Conservation (phyloP, 2,329 filamentous ascomycete genomes). For the Exserohilum turcica region DNA sequence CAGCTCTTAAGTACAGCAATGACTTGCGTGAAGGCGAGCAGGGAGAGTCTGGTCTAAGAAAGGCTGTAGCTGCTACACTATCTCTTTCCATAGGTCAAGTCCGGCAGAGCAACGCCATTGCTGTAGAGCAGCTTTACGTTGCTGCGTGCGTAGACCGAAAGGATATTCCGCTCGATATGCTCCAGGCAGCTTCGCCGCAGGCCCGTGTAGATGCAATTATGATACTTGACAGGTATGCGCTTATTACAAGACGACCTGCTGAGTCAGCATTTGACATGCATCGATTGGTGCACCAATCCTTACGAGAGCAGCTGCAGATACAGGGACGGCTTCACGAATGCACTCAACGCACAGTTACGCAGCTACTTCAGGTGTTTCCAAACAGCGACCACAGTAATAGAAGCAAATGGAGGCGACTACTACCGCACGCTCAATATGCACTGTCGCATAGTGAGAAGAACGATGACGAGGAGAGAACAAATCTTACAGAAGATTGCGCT, state of each 20-base stretch:
- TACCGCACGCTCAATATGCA: too few species aligned
- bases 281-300: conserved; percentile 17
- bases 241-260: conserved; percentile 15
- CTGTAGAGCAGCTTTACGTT: conserved; percentile 48
- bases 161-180: conserved; percentile 24
- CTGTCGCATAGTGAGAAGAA: too few species aligned
- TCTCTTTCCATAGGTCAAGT: too few species aligned
- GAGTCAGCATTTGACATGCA: conserved; percentile 16
- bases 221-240: conserved; percentile 12
- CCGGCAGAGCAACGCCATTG: conserved; percentile 29
- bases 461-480: too few species aligned
- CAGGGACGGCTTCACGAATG: conserved; percentile 7
- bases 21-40: too few species aligned
- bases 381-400: too few species aligned
- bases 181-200: conserved; percentile 10
- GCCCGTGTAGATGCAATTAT: conserved; percentile 13
- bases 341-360: conserved; percentile 12
- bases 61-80: too few species aligned
- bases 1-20: too few species aligned
- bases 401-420: too few species aligned
- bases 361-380: conserved; percentile 1
- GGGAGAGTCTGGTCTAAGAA: too few species aligned
- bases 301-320: conserved; percentile 11
- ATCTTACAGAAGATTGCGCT: too few species aligned
- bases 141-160: conserved; percentile 45